These are phyloP conservation scores for Ophiocordyceps robertsii DNA, from an alignment of 2,329 filamentous ascomycete species.

Conservation along the genomic window DNA sequence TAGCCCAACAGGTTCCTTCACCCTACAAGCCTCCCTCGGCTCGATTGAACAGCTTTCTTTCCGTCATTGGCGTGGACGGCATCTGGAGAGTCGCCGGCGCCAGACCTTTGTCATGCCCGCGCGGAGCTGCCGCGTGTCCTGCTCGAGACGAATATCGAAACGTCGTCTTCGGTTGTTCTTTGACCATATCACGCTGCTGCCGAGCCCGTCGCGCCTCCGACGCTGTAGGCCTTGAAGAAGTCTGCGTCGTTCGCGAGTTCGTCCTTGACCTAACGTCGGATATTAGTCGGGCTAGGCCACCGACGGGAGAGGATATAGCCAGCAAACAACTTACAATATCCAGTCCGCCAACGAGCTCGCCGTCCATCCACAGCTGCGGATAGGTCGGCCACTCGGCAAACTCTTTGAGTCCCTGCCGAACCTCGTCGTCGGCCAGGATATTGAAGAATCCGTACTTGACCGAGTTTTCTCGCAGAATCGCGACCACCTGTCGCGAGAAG, in stretches of 20 bases:
- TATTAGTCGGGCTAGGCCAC: background rate
- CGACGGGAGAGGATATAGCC: background rate
- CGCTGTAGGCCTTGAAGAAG: conserved; percentile 65
- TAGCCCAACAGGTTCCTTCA: too few relatives aligned
- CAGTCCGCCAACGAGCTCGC: conserved; percentile 81
- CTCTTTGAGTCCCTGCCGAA: conserved; percentile 90
- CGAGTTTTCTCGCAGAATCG: conserved; percentile 71
- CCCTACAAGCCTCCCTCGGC: too few relatives aligned
- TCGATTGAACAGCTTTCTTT: too few relatives aligned
- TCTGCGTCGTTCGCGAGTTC: conserved; percentile 73
- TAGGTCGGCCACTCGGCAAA: conserved; percentile 98
- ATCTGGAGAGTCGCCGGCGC: background rate
- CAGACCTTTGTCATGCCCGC: background rate
- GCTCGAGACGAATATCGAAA: background rate
- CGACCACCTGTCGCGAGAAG: conserved; percentile 84
- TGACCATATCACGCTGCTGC: conserved; percentile 14
- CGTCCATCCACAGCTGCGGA: conserved; percentile 84
- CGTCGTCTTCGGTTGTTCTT: background rate
- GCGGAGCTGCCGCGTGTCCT: background rate
- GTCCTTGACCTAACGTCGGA: conserved; percentile 62
- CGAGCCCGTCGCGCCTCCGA: conserved; percentile 28
- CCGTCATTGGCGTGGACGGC: too few relatives aligned
- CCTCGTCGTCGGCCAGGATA: conserved; percentile 93
- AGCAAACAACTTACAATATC: conserved; percentile 67
- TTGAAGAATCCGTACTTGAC: conserved; percentile 99